Conservation (phyloP, 805 yeast species). For the Wickerhamiella occidentalis region DNA sequence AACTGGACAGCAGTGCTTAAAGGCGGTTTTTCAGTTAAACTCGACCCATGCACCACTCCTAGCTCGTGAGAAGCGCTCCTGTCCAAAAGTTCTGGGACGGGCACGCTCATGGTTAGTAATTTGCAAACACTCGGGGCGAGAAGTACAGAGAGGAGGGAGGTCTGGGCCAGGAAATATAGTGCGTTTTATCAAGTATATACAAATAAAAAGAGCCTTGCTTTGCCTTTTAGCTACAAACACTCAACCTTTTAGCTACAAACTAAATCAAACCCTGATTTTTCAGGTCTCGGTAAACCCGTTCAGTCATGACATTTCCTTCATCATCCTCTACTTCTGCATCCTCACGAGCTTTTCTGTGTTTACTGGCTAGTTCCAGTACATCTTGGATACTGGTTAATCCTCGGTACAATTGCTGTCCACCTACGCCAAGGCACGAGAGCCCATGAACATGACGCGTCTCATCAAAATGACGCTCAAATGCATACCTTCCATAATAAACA, state of each 20-base stretch:
- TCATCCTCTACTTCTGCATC: conserved; percentile 80
- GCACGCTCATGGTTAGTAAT: conserved; percentile 4
- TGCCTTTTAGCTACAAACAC: too few relatives aligned
- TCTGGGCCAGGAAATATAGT: too few relatives aligned
- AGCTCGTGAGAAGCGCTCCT: conserved; percentile 8
- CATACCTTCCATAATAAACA: conserved; percentile 58
- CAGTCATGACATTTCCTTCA: conserved; percentile 85
- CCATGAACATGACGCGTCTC: conserved; percentile 62
- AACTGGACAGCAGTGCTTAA: conserved; percentile 19
- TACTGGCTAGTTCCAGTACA: conserved; percentile 40
- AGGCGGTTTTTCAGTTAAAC: conserved; percentile 12
- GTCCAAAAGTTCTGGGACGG: neutral
- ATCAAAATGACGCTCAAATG: conserved; percentile 65
- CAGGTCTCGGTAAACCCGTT: conserved; percentile 68
- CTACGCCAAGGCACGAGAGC: conserved; percentile 59
- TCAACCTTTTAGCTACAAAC: too few relatives aligned
- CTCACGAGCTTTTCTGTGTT: conserved; percentile 33
- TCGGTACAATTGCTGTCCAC: conserved; percentile 41
- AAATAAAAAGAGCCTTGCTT: too few relatives aligned
- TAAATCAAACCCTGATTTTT: conserved; percentile 78
- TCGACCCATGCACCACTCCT: conserved; percentile 5
- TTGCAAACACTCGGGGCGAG: neutral
- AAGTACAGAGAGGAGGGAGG: neutral
- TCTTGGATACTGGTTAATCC: conserved; percentile 59
- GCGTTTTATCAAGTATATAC: too few relatives aligned